These are phyloP conservation scores for Populus davidiana DNA, from an alignment of 345 rosid genomes.

Conservation along the genomic window DNA sequence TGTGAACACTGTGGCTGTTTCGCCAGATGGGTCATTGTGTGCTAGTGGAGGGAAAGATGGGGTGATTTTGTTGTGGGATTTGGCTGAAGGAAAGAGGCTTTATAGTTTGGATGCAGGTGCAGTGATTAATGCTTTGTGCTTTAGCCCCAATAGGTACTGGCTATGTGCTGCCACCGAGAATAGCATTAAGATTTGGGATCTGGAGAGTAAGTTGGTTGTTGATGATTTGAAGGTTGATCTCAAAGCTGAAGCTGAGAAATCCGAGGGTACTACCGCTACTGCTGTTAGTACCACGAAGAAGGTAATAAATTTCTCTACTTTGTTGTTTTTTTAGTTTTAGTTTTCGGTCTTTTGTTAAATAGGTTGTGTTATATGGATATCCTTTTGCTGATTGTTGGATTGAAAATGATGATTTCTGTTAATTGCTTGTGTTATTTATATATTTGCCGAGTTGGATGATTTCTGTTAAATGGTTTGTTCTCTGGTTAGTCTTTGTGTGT, in stretches of 20 bases:
- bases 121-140: constrained; percentile 75
- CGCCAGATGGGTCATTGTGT: constrained; percentile 91
- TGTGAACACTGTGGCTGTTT: constrained; percentile 87
- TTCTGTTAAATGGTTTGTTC: background rate
- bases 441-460: background rate
- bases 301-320: constrained; percentile 32
- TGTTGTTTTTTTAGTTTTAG: background rate
- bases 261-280: constrained; percentile 49
- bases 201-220: constrained; percentile 89
- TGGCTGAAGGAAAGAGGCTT: constrained; percentile 93
- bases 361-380: background rate
- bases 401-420: no score
- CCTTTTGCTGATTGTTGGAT: no score
- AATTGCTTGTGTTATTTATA: no score
- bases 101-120: constrained; percentile 82
- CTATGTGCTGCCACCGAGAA: constrained; percentile 90
- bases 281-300: constrained; percentile 48
- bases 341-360: background rate
- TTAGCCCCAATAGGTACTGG: constrained; percentile 99
- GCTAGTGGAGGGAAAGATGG: constrained; percentile 99
- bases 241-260: constrained; percentile 86
- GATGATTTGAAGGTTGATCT: constrained; percentile 98
- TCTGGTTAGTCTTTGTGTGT: no score
- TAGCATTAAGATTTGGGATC: constrained; percentile 98
- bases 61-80: constrained; percentile 83